A percentile compares a stretch with the other conserved stretches of the same genome.
Evolutionary conservation across 2,329 filamentous ascomycete genomes (phyloP).

Genomic region (Aureobasidium sp.): DNA sequence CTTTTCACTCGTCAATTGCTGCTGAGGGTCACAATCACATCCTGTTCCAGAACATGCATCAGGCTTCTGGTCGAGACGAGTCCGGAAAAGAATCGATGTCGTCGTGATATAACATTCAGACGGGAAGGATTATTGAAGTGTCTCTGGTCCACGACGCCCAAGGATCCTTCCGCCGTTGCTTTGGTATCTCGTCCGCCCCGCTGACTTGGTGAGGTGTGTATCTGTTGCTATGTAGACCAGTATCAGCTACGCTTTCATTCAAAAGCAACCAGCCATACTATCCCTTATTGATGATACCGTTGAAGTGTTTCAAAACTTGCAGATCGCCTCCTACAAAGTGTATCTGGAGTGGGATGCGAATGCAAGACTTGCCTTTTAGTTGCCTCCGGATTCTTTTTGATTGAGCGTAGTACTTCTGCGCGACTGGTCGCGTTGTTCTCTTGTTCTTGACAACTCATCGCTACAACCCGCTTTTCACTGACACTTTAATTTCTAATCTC

Average conservation of each 20-base stretch:
- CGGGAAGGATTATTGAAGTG: not conserved
- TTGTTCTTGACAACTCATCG: too few relatives aligned
- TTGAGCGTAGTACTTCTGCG: not conserved
- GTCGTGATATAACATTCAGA: too few relatives aligned
- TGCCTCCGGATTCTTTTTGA: not conserved
- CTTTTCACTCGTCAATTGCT: not conserved
- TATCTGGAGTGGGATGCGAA: not conserved
- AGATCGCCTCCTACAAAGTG: not conserved
- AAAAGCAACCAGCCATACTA: not conserved
- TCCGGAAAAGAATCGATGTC: too few relatives aligned
- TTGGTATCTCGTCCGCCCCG: not conserved
- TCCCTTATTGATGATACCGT: not conserved
- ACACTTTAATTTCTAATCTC: too few relatives aligned
- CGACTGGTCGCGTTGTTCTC: not conserved
- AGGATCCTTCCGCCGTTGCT: not conserved
- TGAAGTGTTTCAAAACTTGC: not conserved
- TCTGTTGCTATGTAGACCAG: slow-evolving; percentile 12
- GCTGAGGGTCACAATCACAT: not conserved
- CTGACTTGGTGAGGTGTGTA: not conserved
- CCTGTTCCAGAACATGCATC: slow-evolving; percentile 2
- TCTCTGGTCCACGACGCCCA: not conserved
- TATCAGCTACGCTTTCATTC: not conserved
- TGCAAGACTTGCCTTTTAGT: not conserved
- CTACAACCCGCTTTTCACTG: not conserved
- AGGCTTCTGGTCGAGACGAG: not conserved